These are phyloP conservation scores for Luzula sylvatica DNA, from an alignment of 176 grass and related monocot species.

Conservation along the genomic window DNA sequence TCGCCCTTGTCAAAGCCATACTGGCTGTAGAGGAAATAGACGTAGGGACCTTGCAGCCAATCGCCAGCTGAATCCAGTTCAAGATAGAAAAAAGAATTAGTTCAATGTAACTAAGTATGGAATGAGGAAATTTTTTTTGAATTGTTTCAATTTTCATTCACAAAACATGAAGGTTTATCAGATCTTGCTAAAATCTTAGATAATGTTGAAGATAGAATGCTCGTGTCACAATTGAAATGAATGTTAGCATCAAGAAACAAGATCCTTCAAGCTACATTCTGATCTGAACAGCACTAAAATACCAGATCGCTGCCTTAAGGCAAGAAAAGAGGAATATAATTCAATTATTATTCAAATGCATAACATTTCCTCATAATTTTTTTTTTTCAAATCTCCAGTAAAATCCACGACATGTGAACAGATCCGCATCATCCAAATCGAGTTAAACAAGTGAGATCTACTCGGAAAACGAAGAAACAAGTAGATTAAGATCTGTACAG, in stretches of 20 bases:
- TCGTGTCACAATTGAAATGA: neutral
- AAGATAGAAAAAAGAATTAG: neutral
- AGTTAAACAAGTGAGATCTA: neutral
- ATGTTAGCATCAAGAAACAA: neutral
- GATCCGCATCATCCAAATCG: neutral
- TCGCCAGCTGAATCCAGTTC: conserved; percentile 25
- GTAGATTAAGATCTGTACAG: neutral
- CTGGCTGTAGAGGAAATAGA: conserved; percentile 38
- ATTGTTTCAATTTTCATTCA: neutral
- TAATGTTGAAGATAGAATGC: neutral
- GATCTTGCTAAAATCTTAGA: conserved; percentile 16
- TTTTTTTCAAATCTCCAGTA: too few relatives aligned
- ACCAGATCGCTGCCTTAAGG: neutral
- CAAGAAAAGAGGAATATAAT: too few relatives aligned
- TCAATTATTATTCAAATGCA: too few relatives aligned
- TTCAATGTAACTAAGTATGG: neutral
- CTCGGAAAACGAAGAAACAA: neutral
- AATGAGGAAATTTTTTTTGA: neutral
- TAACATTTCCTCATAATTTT: too few relatives aligned
- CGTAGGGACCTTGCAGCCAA: conserved; percentile 48
- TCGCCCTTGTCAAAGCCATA: conserved; percentile 48
- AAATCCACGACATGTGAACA: too few relatives aligned
- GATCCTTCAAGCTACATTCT: neutral
- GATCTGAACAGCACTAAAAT: neutral
- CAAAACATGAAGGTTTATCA: neutral